A percentile compares a stretch with the other conserved stretches of the same genome.
These are phyloP conservation scores for Rhodomyrtus psidioides DNA, from an alignment of 441 rosid genomes.

Conservation along the genomic window DNA sequence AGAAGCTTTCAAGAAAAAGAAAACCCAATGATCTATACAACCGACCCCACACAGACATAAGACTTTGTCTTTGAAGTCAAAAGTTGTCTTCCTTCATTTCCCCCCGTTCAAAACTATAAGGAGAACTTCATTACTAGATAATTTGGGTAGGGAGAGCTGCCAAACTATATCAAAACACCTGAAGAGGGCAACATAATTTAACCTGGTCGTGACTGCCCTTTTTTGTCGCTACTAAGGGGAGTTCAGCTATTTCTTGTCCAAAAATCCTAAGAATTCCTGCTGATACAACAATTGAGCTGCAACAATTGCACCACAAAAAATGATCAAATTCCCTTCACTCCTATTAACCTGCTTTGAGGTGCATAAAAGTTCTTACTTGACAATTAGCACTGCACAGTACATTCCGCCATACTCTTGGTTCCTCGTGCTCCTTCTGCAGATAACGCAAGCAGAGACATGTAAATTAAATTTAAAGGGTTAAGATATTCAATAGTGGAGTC, in stretches of 20 bases:
- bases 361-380: constrained; percentile 22
- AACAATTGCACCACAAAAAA: constrained; percentile 1
- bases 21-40: neutral
- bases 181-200: neutral
- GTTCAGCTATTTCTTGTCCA: constrained; percentile 42
- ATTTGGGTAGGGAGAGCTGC: neutral
- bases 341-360: neutral
- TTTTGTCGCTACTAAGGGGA: constrained; percentile 43
- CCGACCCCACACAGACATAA: neutral
- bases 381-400: constrained; percentile 37
- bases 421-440: constrained; percentile 30
- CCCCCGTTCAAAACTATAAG: neutral
- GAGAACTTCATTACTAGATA: neutral
- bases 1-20: neutral
- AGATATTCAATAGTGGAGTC: neutral
- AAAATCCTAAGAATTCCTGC: constrained; percentile 40
- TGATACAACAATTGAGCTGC: constrained; percentile 41
- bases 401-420: constrained; percentile 43
- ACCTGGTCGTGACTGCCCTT: constrained; percentile 58
- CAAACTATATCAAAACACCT: neutral
- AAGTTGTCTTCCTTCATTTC: neutral
- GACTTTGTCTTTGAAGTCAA: neutral
- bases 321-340: neutral
- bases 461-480: neutral
- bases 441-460: neutral